These are phyloP conservation scores for Phaseolus lunatus DNA, from an alignment of 306 rosid genomes.

Conservation along the genomic window DNA sequence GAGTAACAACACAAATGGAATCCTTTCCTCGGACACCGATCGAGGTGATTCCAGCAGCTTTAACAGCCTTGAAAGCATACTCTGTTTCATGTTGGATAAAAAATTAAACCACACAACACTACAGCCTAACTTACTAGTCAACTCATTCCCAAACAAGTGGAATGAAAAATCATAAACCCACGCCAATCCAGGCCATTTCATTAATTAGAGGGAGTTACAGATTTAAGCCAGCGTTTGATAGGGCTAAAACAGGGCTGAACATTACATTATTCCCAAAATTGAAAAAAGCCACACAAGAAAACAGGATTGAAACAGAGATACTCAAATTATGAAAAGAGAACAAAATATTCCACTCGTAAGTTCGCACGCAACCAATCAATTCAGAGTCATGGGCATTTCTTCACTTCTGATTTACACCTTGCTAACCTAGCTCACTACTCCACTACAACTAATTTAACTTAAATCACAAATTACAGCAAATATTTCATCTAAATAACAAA, in stretches of 20 bases:
- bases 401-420: background rate
- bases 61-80: conserved; percentile 99
- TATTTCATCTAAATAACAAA: background rate
- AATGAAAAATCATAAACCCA: background rate
- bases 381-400: background rate
- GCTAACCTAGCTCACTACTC: conserved; percentile 23
- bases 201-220: background rate
- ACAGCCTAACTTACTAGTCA: conserved; percentile 35
- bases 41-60: conserved; percentile 91
- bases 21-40: conserved; percentile 95
- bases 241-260: background rate
- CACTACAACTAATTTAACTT: conserved; percentile 1
- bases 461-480: background rate
- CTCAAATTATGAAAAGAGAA: background rate
- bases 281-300: background rate
- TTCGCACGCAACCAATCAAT: background rate
- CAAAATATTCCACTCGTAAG: background rate
- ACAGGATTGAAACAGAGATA: background rate
- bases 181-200: background rate
- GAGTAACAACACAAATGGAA: conserved; percentile 96
- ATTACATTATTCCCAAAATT: background rate
- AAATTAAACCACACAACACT: conserved; percentile 41
- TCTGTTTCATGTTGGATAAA: conserved; percentile 60
- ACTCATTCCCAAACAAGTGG: conserved; percentile 15
- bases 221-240: background rate